phyloP scores from a whole-genome alignment of 148 eudicot genomes.

The Cornus suecica region DNA sequence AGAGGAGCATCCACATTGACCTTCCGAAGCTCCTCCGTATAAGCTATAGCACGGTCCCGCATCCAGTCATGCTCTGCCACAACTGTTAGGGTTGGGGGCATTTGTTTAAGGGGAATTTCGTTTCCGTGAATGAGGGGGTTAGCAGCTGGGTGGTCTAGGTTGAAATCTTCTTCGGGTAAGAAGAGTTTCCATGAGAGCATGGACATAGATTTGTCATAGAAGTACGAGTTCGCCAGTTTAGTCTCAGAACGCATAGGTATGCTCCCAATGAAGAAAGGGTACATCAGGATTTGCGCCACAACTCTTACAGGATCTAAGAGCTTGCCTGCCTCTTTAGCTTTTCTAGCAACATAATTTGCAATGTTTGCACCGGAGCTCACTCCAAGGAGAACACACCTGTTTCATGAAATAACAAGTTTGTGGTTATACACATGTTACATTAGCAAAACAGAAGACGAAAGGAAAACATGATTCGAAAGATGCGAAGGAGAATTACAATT shows the following conservation, averaged over 20 bases:
- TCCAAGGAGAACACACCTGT: conserved; percentile 86
- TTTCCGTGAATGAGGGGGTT: conserved; percentile 54
- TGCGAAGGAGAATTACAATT: neutral
- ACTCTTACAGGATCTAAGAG: conserved; percentile 79
- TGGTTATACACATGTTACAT: neutral
- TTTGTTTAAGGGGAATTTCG: conserved; percentile 47
- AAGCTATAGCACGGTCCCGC: conserved; percentile 86
- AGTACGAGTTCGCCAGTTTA: conserved; percentile 66
- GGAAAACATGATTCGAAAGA: neutral
- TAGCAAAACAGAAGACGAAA: neutral
- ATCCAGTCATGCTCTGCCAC: conserved; percentile 95
- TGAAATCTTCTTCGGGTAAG: conserved; percentile 60
- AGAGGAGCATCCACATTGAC: conserved; percentile 84
- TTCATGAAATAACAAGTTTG: neutral
- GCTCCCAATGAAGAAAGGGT: conserved; percentile 79
- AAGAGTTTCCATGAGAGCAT: conserved; percentile 84
- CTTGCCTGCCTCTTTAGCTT: conserved; percentile 63
- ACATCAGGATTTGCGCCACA: conserved; percentile 84
- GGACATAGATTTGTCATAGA: conserved; percentile 73
- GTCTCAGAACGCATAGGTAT: conserved; percentile 82
- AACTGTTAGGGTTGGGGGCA: conserved; percentile 82
- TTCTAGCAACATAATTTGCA: conserved; percentile 63
- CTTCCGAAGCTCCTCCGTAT: conserved; percentile 76
- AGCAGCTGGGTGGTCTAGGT: conserved; percentile 82
- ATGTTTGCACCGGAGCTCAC: conserved; percentile 87